Percentiles rank a stretch among this genome's conserved stretches.
Evolutionary conservation across 116 monocot genomes (phyloP).

Genomic region (Posidonia oceanica): DNA sequence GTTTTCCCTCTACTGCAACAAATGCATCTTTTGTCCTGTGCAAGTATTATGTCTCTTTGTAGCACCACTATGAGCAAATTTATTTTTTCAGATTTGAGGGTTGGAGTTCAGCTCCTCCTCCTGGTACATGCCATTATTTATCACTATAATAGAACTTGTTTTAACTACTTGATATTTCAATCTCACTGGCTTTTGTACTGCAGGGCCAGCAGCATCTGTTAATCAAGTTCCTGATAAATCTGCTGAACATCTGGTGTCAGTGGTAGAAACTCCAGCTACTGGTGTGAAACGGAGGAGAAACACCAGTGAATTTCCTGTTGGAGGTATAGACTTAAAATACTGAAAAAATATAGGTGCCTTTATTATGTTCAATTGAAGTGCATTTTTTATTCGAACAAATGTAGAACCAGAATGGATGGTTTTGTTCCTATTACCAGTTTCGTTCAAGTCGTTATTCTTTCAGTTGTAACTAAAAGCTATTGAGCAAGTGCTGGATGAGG

Average conservation of each 20-base stretch:
- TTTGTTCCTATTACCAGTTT: too few species aligned
- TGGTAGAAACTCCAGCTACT: slow-evolving; percentile 13
- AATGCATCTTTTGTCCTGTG: slow-evolving; percentile 91
- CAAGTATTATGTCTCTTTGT: slow-evolving; percentile 78
- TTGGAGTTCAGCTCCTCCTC: slow-evolving; percentile 34
- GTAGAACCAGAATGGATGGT: too few species aligned
- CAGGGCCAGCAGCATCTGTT: background rate
- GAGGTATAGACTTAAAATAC: slow-evolving; percentile 13
- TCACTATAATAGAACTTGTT: too few species aligned
- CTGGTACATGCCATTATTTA: too few species aligned
- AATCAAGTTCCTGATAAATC: slow-evolving; percentile 12
- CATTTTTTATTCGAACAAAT: too few species aligned
- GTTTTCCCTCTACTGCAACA: slow-evolving; percentile 82
- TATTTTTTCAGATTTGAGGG: slow-evolving; percentile 59
- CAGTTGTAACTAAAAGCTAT: too few species aligned
- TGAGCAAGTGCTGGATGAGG: too few species aligned
- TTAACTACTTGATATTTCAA: background rate
- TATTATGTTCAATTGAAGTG: too few species aligned
- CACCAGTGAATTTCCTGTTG: slow-evolving; percentile 16
- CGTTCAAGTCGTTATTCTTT: too few species aligned
- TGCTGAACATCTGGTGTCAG: slow-evolving; percentile 10
- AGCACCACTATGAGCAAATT: slow-evolving; percentile 73
- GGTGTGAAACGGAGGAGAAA: slow-evolving; percentile 31
- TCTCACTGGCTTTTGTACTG: background rate
- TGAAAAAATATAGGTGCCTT: too few species aligned